These are phyloP conservation scores for Talaromyces trachyspermus DNA, from an alignment of 495 filamentous ascomycete species.

Conservation along the genomic window DNA sequence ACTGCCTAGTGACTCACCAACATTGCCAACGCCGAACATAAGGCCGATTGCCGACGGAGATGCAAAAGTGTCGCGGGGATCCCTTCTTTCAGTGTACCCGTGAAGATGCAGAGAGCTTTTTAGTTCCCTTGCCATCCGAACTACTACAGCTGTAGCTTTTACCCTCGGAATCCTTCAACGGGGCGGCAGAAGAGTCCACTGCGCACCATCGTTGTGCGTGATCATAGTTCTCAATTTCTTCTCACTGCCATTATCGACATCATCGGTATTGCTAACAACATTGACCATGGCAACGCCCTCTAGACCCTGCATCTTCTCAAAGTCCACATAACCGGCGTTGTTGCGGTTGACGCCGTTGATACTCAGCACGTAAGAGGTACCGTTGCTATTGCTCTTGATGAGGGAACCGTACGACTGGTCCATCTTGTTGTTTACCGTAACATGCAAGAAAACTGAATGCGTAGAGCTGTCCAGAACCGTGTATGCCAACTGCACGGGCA, in stretches of 20 bases:
- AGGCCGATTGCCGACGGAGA: conserved; percentile 83
- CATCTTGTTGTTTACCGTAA: conserved; percentile 57
- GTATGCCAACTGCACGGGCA: conserved; percentile 70
- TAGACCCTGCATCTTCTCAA: conserved; percentile 87
- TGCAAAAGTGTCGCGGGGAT: conserved; percentile 74
- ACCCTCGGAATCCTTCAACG: conserved; percentile 57
- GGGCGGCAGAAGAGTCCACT: conserved; percentile 74
- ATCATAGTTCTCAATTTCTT: conserved; percentile 87
- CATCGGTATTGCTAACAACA: conserved; percentile 64
- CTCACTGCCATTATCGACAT: conserved; percentile 48
- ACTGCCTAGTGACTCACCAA: conserved; percentile 57
- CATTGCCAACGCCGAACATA: conserved; percentile 87
- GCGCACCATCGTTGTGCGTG: conserved; percentile 88
- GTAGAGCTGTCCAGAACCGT: conserved; percentile 90
- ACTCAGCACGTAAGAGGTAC: conserved; percentile 85
- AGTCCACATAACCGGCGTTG: conserved; percentile 73
- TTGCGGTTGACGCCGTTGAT: conserved; percentile 72
- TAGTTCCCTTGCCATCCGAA: conserved; percentile 38
- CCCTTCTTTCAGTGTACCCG: conserved; percentile 81
- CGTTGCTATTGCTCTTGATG: conserved; percentile 96
- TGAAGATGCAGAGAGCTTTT: conserved; percentile 83
- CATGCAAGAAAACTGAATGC: conserved; percentile 87
- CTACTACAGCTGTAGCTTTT: conserved; percentile 62
- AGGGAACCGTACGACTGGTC: conserved; percentile 72
- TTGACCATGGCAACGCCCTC: conserved; percentile 88